phyloP scores from a whole-genome alignment of 257 asterid species.

The Echium plantagineum region DNA sequence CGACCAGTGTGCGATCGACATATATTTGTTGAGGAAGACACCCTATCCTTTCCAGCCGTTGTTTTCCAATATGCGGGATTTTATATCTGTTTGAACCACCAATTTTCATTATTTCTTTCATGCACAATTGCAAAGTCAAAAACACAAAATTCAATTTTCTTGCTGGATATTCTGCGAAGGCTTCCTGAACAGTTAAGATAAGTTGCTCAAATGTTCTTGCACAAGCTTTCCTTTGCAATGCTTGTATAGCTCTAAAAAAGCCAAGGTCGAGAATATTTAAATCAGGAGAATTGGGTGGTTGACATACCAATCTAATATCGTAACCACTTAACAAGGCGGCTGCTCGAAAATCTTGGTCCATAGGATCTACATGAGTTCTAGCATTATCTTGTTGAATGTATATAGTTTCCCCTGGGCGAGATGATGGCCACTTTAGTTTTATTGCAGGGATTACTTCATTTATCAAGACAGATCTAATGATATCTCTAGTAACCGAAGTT shows the following conservation, averaged over 20 bases:
- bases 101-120: not conserved
- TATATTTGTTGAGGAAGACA: constrained; percentile 5
- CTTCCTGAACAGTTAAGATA: not conserved
- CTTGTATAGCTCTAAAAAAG: not conserved
- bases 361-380: not conserved
- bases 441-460: no score
- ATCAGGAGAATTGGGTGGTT: not conserved
- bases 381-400: constrained; percentile 5
- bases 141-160: constrained; percentile 1
- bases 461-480: no score
- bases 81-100: constrained; percentile 1
- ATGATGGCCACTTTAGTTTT: no score
- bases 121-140: constrained; percentile 7
- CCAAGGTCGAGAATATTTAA: not conserved
- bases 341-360: not conserved
- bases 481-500: no score
- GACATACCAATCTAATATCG: constrained; percentile 1
- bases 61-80: constrained; percentile 4
- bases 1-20: not conserved
- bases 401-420: no score
- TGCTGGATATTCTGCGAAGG: constrained; percentile 2
- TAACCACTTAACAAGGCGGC: not conserved
- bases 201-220: not conserved
- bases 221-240: not conserved
- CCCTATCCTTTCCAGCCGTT: constrained; percentile 5